A percentile compares a stretch with the other conserved stretches of the same genome.
These are phyloP conservation scores for Phlyctochytrium arcticum DNA, from an alignment of 192 early-diverging fungal genomes.

Conservation along the genomic window DNA sequence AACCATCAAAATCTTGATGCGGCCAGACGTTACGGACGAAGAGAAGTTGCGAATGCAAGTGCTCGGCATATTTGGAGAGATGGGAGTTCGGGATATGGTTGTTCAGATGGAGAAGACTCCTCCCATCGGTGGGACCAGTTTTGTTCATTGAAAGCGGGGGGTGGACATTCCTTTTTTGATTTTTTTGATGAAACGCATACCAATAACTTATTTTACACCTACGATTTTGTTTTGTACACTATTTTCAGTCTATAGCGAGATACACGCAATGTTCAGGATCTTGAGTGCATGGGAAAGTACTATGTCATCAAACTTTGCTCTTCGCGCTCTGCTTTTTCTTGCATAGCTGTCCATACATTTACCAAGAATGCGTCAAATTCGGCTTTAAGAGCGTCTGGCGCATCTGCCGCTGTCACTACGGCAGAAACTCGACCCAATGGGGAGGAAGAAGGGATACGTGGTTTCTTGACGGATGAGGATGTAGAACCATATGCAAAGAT, in stretches of 20 bases:
- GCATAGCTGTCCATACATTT: conserved; percentile 12
- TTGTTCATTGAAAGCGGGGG: no score
- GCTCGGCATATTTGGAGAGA: conserved; percentile 26
- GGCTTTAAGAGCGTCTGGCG: conserved; percentile 28
- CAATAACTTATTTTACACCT: no score
- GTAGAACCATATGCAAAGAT: conserved; percentile 31
- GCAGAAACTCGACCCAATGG: no score
- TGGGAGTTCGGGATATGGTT: conserved; percentile 34
- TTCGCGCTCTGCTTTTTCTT: conserved; percentile 33
- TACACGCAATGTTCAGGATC: no score
- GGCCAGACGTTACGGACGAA: conserved; percentile 13
- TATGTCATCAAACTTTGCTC: conserved; percentile 32
- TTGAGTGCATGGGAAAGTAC: no score
- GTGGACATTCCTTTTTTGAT: no score
- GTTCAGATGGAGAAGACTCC: conserved; percentile 38
- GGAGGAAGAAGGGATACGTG: no score
- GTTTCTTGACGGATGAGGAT: no score
- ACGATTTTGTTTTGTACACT: no score
- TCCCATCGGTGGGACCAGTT: neutral
- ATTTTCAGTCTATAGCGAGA: no score
- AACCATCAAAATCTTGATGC: conserved; percentile 38
- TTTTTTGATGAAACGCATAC: no score
- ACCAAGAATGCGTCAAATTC: conserved; percentile 40
- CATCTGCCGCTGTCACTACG: no score
- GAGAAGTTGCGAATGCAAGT: conserved; percentile 33